These are phyloP conservation scores for Sapria himalayana DNA, from an alignment of 345 rosid species.

Conservation along the genomic window DNA sequence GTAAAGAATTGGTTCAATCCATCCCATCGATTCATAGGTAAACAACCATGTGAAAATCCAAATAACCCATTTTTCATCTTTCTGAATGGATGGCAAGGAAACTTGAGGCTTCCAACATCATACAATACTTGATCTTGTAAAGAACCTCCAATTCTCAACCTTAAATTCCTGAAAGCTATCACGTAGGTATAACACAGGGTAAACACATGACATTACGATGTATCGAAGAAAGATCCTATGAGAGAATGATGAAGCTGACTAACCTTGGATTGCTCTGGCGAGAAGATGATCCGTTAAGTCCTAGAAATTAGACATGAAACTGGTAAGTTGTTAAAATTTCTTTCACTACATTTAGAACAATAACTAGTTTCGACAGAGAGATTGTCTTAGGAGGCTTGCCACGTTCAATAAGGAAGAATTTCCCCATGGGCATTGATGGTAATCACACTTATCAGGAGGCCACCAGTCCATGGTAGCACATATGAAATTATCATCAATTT, in stretches of 20 bases:
- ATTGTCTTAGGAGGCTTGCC: conserved; percentile 18
- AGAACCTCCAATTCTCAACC: conserved; percentile 91
- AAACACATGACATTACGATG: conserved; percentile 1
- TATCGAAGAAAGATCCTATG: conserved; percentile 5
- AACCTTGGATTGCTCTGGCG: conserved; percentile 66
- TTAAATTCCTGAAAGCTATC: conserved; percentile 52
- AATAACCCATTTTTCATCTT: conserved; percentile 46
- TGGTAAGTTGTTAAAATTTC: conserved; percentile 3
- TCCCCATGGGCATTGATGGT: conserved; percentile 82
- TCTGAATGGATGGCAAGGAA: conserved; percentile 57
- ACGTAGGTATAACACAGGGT: conserved; percentile 6
- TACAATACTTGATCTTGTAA: conserved; percentile 84
- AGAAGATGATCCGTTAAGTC: conserved; percentile 63
- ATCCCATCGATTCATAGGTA: conserved; percentile 87
- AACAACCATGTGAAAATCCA: conserved; percentile 84
- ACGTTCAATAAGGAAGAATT: conserved; percentile 56
- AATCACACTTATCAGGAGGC: conserved; percentile 96
- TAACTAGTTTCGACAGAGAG: no score
- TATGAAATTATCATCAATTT: conserved; percentile 56
- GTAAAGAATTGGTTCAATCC: conserved; percentile 45
- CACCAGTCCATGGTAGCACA: conserved; percentile 99
- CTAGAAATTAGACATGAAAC: conserved; percentile 20
- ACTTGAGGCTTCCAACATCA: conserved; percentile 32
- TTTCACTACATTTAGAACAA: background rate
- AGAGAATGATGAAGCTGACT: conserved; percentile 2